Conservation (phyloP, 768 basidiomycete species). For the Naganishia antarctica region DNA sequence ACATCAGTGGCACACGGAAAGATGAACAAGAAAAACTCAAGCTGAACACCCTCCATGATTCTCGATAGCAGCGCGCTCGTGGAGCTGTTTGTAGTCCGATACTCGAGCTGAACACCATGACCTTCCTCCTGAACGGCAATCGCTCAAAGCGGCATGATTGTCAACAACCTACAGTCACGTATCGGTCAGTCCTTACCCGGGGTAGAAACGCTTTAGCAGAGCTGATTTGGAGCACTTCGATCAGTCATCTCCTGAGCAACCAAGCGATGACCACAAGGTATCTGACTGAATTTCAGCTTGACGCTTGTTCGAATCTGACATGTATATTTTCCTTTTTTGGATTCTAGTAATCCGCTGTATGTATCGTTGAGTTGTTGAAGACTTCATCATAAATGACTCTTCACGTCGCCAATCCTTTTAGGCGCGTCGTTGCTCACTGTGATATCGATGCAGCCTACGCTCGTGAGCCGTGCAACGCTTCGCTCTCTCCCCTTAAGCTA, state of each 20-base stretch:
- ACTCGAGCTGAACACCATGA: not conserved
- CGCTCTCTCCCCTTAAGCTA: not conserved
- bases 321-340: not conserved
- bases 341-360: constrained; percentile 40
- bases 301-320: not conserved
- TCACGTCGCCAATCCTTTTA: not conserved
- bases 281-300: not conserved
- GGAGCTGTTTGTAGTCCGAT: not conserved
- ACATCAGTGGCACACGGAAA: too few species aligned
- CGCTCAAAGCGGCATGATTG: not conserved
- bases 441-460: constrained; percentile 62
- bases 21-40: too few species aligned
- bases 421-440: constrained; percentile 76
- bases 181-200: not conserved
- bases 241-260: constrained; percentile 33
- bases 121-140: constrained; percentile 3
- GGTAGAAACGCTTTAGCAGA: not conserved
- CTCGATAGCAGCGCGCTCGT: too few species aligned
- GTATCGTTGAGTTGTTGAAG: not conserved
- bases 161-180: not conserved
- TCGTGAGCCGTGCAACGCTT: constrained; percentile 32
- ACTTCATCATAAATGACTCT: not conserved
- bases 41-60: too few species aligned
- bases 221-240: not conserved
- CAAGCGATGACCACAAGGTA: constrained; percentile 42